Evolutionary conservation across 139 green algal genomes (phyloP).

Genomic region (Micractinium conductrix): DNA sequence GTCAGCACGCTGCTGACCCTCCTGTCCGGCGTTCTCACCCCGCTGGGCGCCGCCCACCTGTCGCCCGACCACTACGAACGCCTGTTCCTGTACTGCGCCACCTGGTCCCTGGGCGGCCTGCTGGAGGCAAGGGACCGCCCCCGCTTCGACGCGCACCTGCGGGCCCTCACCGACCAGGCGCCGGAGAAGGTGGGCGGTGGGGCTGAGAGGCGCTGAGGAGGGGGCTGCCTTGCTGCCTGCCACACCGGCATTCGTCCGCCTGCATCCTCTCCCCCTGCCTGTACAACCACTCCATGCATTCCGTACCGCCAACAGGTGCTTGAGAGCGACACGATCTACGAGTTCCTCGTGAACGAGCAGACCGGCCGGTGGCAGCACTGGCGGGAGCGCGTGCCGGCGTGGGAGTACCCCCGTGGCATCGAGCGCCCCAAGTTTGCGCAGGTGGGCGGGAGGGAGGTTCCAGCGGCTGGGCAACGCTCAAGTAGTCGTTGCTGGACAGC

Average conservation of each 20-base stretch:
- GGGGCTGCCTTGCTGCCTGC: background rate
- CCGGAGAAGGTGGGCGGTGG: conserved; percentile 51
- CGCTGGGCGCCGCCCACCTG: conserved; percentile 23
- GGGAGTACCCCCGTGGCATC: conserved; percentile 77
- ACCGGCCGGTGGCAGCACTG: conserved; percentile 83
- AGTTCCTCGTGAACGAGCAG: conserved; percentile 83
- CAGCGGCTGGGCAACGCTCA: too few species aligned
- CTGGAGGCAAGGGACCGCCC: conserved; percentile 79
- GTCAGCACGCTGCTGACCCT: conserved; percentile 85
- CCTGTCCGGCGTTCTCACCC: conserved; percentile 74
- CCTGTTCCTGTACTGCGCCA: conserved; percentile 88
- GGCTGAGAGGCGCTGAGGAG: background rate
- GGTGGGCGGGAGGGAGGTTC: too few species aligned
- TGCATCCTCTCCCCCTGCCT: background rate
- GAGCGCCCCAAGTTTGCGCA: conserved; percentile 84
- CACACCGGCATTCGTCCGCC: too few species aligned
- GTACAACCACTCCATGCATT: background rate
- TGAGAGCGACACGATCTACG: conserved; percentile 76
- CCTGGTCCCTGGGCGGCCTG: conserved; percentile 89
- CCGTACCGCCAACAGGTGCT: background rate
- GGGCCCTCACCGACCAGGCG: conserved; percentile 55
- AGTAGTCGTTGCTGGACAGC: too few species aligned
- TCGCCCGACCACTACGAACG: conserved; percentile 72
- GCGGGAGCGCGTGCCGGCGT: conserved; percentile 77
- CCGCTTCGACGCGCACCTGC: conserved; percentile 75